A percentile compares a stretch with the other conserved stretches of the same genome.
Conservation (phyloP, 192 early-diverging fungal species). For the Coemansia sp. region DNA sequence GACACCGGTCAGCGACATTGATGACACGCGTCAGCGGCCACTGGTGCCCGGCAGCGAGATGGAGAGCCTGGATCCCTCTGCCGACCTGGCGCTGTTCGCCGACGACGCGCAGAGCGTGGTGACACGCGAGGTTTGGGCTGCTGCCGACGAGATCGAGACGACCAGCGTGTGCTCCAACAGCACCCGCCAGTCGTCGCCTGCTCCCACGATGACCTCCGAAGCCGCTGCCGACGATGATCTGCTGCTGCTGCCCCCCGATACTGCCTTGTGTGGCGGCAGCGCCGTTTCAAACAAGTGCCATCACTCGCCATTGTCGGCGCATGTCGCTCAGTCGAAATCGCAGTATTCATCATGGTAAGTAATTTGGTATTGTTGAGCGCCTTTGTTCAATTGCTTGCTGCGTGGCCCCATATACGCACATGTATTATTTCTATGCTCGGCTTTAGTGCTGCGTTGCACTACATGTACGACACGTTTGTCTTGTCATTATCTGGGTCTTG, state of each 20-base stretch:
- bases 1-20: constrained; percentile 49
- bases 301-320: constrained; percentile 36
- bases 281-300: constrained; percentile 10
- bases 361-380: neutral
- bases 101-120: constrained; percentile 33
- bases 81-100: constrained; percentile 52
- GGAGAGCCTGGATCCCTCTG: constrained; percentile 35
- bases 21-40: constrained; percentile 38
- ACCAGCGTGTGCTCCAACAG: constrained; percentile 29
- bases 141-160: constrained; percentile 38
- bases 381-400: neutral
- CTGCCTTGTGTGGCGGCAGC: constrained; percentile 9
- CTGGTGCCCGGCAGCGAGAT: constrained; percentile 37
- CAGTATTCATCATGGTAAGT: constrained; percentile 50
- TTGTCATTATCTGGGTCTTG: neutral
- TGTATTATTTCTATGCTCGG: neutral
- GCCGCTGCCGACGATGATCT: constrained; percentile 17
- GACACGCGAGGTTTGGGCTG: constrained; percentile 27
- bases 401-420: neutral
- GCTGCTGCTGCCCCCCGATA: neutral
- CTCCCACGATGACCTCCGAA: constrained; percentile 47
- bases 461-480: neutral
- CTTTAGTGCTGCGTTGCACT: too few species aligned
- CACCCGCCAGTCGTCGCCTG: constrained; percentile 52
- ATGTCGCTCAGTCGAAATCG: constrained; percentile 51